Base-by-base conservation (phyloP, 176 grass and related monocot species). In the Neostapfia colusana region DNA sequence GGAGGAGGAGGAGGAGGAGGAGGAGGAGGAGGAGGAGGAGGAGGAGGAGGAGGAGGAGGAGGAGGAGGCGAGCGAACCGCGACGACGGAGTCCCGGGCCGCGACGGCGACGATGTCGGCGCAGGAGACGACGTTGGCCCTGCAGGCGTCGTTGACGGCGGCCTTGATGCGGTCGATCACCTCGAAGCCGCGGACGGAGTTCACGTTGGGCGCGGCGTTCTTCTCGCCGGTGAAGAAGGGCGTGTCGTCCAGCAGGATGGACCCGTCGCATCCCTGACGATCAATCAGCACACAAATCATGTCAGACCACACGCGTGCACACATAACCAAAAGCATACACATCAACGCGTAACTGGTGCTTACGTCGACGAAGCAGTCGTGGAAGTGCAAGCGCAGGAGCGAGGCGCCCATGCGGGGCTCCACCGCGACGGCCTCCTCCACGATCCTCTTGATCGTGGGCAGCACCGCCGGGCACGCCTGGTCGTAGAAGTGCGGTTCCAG, bases 291-390 rank as follows among this genome's bases (percentile, higher is more conserved):
- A 23, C 2, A 26, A 5, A 56, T 57, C 8, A 20, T 17, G 6
- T 31, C 8, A 31, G 3, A 31, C 2, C 1, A 2, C 31, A 31
- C 31, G 31, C 31, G 31, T 31, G 31, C 31, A 31, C 31, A 3
- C 31, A 31, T 31, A 31, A 31, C 31, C 31, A 31, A 31, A 31
- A 1, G 31, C 31, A 3, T 31, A 31, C 31, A 31, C 31, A 31
- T n/a, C 31, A 3, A 31, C 1, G 31, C 31, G 31, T 3, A 31
- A 31, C 31, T 3, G 31, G 31, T 31, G 31, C 31, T 37, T 83
- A 92, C 89, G 20, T 90, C 86, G 75, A 88, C 90, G 76, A 92
- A 97, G 73, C 90, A 97, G 81, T 97, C 90, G 75, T 97, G 93
- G 76, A 97, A 97, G 81, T 90, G 93, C 35, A 97, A 3, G 45